Percentiles rank a stretch among this genome's conserved stretches.
phyloP scores from a whole-genome alignment of 2,329 filamentous ascomycete genomes.

The Pseudomassariella vexata region DNA sequence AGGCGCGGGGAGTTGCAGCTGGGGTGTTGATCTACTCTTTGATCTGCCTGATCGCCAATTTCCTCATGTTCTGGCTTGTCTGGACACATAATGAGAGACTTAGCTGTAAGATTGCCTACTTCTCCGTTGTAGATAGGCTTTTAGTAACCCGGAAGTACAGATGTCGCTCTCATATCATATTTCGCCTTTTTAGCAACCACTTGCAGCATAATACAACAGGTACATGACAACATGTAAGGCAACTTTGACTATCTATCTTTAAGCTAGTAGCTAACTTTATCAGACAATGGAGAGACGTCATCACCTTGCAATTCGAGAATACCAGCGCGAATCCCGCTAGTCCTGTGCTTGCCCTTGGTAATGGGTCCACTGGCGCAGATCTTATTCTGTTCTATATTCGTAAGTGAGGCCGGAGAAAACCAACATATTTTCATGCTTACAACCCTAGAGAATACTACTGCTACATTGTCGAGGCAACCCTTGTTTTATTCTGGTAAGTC shows the following conservation, averaged over 20 bases:
- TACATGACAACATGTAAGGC: conserved; percentile 12
- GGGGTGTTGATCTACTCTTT: conserved; percentile 11
- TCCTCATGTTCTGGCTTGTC: conserved; percentile 13
- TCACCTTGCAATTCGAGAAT: conserved; percentile 9
- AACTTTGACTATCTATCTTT: not conserved
- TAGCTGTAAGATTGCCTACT: conserved; percentile 9
- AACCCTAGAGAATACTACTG: conserved; percentile 7
- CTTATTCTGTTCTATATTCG: conserved; percentile 14
- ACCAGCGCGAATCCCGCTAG: conserved; percentile 5
- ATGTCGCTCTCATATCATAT: conserved; percentile 13
- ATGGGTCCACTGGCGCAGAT: conserved; percentile 8
- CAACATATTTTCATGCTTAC: not conserved
- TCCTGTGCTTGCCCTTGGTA: conserved; percentile 9
- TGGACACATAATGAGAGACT: conserved; percentile 12
- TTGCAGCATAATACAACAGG: conserved; percentile 12
- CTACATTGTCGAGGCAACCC: conserved; percentile 10
- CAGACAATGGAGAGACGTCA: no score
- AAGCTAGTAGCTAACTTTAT: no score
- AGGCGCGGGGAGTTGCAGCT: conserved; percentile 8
- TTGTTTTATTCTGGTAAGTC: conserved; percentile 10
- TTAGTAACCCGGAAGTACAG: no score
- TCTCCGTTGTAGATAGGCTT: not conserved
- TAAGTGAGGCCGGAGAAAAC: not conserved
- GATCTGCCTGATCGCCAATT: conserved; percentile 7
- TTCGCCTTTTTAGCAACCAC: conserved; percentile 12